Base-by-base conservation (phyloP, 1,284 basidiomycete species). In the Cutaneotrichosporon curvatum region DNA sequence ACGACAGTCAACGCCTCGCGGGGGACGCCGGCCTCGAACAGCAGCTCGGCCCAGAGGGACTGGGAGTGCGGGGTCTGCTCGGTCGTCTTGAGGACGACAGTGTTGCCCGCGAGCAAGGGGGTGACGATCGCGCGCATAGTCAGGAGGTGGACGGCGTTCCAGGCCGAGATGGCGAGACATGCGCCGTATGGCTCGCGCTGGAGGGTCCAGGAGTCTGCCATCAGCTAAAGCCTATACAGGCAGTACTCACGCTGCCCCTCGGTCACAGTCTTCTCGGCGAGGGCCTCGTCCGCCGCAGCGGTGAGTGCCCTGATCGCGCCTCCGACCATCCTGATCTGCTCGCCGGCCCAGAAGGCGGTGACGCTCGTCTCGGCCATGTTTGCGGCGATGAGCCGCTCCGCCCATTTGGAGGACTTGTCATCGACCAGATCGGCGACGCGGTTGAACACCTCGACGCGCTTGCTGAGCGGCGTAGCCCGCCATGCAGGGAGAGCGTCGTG, bases 101-200 rank as follows among this genome's bases (percentile, higher is more conserved):
- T 80, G 64, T 83, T 83, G 3, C 81, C 82, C 25, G 79, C 79
- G 4, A 82, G 70, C 19, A 83, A 68, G 0, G 81, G 79, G 10
- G 78, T 68, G 4, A 74, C 68, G 32, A 80, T 68, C 0, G 80
- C 77, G 12, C 81, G 71, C 25, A 40, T 18, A 0, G 57, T 59
- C n/a, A 59, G 47, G 22, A 52, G 32, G 18, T 52, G 48, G 28
- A 60, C 58, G 4, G 58, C 58, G 31, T 60, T 60, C 58, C 58
- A 60, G 2, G 58, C 48, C 4, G 58, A 44, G 8, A 60, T 55
- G 7, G 57, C 47, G 7, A 60, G 52, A 35, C 58, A 60, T 11
- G 58, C 55, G 15, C 58, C 58, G 32, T 48, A 58, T 9, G 58
- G 58, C 41, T 60, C 52, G 36, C 57, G 51, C 5, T 31, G 14